A percentile compares a stretch with the other conserved stretches of the same genome.
Conservation (phyloP, 2,329 filamentous ascomycete species). For the Exophiala spinifera region DNA sequence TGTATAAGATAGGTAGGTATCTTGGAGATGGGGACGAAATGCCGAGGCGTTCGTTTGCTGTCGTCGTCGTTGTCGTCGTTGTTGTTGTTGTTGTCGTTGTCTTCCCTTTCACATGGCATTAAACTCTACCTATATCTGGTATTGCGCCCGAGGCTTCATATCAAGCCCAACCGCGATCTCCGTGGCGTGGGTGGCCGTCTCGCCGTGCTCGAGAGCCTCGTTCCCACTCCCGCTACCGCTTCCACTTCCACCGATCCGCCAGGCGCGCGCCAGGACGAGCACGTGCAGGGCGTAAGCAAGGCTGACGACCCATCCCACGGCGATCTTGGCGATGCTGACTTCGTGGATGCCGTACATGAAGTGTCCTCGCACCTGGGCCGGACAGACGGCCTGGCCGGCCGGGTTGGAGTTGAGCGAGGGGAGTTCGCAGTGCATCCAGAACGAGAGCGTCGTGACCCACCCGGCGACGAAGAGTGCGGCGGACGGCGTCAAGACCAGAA, state of each 20-base stretch:
- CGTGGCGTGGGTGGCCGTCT: too few species aligned
- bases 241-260: conserved; percentile 5
- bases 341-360: conserved; percentile 30
- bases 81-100: too few species aligned
- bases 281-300: conserved; percentile 14
- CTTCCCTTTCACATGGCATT: too few species aligned
- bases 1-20: too few species aligned
- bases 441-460: conserved; percentile 20
- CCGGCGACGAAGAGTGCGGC: conserved; percentile 20
- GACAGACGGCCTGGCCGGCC: conserved; percentile 44
- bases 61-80: too few species aligned
- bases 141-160: too few species aligned
- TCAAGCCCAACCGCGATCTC: conserved; percentile 6
- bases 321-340: conserved; percentile 24
- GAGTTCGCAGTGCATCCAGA: conserved; percentile 29
- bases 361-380: conserved; percentile 47
- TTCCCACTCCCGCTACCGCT: too few species aligned
- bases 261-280: conserved; percentile 7
- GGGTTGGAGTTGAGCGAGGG: conserved; percentile 36
- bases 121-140: too few species aligned
- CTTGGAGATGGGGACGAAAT: too few species aligned
- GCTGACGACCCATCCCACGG: conserved; percentile 18
- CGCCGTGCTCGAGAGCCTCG: background rate
- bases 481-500: conserved; percentile 21
- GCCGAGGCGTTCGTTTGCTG: too few species aligned